Conservation (phyloP, 2,329 filamentous ascomycete genomes). For the Aspergillus sp. region DNA sequence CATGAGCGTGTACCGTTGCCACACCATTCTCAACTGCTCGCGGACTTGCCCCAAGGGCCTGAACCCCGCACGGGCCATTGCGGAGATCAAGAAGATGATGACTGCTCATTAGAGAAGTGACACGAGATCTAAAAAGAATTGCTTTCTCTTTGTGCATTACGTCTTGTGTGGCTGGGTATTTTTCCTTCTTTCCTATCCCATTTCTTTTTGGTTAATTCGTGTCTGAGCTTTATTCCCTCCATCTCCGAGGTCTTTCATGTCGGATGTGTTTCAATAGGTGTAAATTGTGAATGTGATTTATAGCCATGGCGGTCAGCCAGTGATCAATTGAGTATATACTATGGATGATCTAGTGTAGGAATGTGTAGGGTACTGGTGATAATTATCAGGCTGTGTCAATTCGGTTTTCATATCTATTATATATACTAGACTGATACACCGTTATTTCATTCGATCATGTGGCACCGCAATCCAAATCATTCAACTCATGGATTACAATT, state of each 20-base stretch:
- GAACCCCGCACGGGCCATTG: conserved; percentile 93
- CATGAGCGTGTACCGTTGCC: conserved; percentile 98
- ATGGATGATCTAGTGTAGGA: too few relatives aligned
- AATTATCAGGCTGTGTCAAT: too few relatives aligned
- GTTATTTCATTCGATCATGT: too few relatives aligned
- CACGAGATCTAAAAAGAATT: conserved; percentile 15
- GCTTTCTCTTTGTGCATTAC: conserved; percentile 16
- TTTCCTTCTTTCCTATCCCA: conserved; percentile 2
- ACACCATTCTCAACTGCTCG: conserved; percentile 99
- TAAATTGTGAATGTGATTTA: conserved; percentile 30
- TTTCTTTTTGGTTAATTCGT: conserved; percentile 9
- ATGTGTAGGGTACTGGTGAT: too few relatives aligned
- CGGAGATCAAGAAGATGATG: conserved; percentile 98
- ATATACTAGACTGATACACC: too few relatives aligned
- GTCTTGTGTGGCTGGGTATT: conserved; percentile 9
- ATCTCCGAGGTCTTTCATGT: conserved; percentile 25
- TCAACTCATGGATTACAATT: too few relatives aligned
- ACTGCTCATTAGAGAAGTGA: conserved; percentile 46
- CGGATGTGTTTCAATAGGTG: conserved; percentile 32
- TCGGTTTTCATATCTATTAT: too few relatives aligned
- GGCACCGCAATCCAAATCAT: too few relatives aligned
- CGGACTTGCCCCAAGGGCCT: conserved; percentile 97
- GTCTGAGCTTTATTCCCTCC: conserved; percentile 28
- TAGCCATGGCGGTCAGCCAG: conserved; percentile 12
- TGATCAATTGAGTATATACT: conserved; percentile 12